These are phyloP conservation scores for Zygnema circumcarinatum DNA, from an alignment of 139 green algal genomes.

Conservation along the genomic window DNA sequence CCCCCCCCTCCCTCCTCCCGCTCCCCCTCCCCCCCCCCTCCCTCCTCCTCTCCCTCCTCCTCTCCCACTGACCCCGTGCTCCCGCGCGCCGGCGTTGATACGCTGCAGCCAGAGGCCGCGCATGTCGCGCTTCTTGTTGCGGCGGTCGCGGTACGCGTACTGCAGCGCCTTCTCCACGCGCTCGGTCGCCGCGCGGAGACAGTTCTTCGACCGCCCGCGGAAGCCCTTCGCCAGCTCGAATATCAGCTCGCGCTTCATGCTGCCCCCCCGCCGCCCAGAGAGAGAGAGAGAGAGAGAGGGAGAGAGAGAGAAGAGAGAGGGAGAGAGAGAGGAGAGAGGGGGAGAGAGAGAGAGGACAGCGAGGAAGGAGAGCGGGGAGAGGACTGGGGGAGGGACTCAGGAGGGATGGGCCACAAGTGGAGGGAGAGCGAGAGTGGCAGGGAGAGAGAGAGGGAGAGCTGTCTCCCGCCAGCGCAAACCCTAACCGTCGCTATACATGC, in stretches of 20 bases:
- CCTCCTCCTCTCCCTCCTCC: slow-evolving; percentile 71
- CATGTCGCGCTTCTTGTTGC: slow-evolving; percentile 89
- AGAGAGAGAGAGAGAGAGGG: no score
- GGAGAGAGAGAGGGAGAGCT: neutral
- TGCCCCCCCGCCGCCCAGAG: no score
- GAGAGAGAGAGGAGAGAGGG: neutral
- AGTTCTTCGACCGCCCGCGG: slow-evolving; percentile 89
- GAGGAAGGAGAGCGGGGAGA: neutral
- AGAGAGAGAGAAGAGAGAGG: neutral
- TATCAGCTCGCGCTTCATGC: slow-evolving; percentile 82
- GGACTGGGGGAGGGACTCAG: neutral
- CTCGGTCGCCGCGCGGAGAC: slow-evolving; percentile 80
- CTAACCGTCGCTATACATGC: no score
- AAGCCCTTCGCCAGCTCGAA: slow-evolving; percentile 90
- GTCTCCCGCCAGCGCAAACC: no score
- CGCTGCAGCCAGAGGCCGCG: slow-evolving; percentile 87
- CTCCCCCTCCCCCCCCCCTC: slow-evolving; percentile 73
- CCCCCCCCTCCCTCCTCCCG: neutral
- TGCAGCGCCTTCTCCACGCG: slow-evolving; percentile 92
- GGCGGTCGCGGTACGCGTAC: slow-evolving; percentile 86
- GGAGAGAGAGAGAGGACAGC: neutral
- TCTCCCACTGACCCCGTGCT: slow-evolving; percentile 81
- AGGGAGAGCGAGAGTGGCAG: neutral
- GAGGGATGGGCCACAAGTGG: neutral
- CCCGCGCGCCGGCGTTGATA: slow-evolving; percentile 84